These are phyloP conservation scores for Mortierella sp. DNA, from an alignment of 371 early-diverging fungal genomes.

Conservation along the genomic window DNA sequence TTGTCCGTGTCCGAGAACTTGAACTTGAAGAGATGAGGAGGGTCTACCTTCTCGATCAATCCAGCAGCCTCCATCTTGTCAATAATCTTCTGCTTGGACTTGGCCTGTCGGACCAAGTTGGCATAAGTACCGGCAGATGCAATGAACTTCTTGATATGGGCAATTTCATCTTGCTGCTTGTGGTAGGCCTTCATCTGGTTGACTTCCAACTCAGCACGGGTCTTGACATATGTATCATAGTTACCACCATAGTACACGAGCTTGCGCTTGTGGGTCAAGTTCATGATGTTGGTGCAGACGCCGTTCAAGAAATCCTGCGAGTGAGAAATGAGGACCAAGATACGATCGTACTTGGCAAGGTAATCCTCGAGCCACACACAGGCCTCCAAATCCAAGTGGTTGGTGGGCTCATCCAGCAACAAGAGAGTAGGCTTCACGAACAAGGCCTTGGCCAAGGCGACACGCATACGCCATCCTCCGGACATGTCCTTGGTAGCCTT, in stretches of 20 bases:
- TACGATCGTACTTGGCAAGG: conserved; percentile 92
- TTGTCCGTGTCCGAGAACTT: conserved; percentile 86
- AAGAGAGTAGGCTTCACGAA: conserved; percentile 96
- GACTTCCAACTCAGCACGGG: conserved; percentile 92
- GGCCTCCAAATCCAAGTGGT: conserved; percentile 97
- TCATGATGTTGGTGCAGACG: conserved; percentile 96
- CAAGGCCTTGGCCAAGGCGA: conserved; percentile 96
- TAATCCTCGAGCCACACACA: conserved; percentile 99
- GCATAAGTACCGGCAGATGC: conserved; percentile 99
- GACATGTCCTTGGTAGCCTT: conserved; percentile 95
- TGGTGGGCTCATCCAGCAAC: conserved; percentile 97
- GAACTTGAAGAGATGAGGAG: conserved; percentile 82
- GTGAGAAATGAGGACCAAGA: conserved; percentile 96
- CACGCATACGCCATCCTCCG: conserved; percentile 99
- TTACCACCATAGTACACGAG: conserved; percentile 97
- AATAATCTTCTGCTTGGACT: conserved; percentile 98
- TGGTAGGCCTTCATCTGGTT: conserved; percentile 98
- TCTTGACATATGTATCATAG: conserved; percentile 96
- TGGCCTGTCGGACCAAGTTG: conserved; percentile 98
- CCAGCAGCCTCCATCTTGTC: conserved; percentile 99
- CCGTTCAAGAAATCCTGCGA: conserved; percentile 99
- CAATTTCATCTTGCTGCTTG: conserved; percentile 98
- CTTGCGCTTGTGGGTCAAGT: conserved; percentile 89
- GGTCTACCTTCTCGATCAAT: conserved; percentile 90
- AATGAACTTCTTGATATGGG: conserved; percentile 98